Base-by-base conservation (phyloP, 495 filamentous ascomycete genomes). In the Hyaloscypha finlandica region DNA sequence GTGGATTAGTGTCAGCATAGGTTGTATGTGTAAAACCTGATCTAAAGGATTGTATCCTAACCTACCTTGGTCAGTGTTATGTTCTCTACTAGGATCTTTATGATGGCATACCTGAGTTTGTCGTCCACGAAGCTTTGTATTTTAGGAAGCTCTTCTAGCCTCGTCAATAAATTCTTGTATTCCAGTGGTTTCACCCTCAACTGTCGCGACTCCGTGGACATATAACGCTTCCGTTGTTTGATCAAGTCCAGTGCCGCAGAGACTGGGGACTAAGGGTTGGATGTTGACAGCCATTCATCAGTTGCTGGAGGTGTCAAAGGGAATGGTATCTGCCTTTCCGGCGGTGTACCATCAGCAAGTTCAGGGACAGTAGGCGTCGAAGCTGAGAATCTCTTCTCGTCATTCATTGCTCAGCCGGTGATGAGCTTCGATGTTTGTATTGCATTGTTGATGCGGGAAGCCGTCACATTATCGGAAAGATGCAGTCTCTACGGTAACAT, bases 351-450 rank as follows among this genome's bases (percentile, higher is more conserved):
- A 67, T 70, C 35, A 42, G 68, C 63, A 70, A 59, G 62, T 70
- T 3, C 30, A 70, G 59, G 68, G 63, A 67, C 64, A 70, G 68
- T 66, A 63, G 64, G 31, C 29, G 42, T 61, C 63, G 67, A 57
- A 65, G 67, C 67, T 61, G 59, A 66, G 63, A 66, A 70, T 62
- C 68, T 37, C 68, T 66, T 70, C 68, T 63, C 31, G 66, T 66
- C 35, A 70, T 70, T 70, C 33, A 70, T 70, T 70, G 54, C 68
- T 66, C 39, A 39, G 68, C 29, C 37, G 58, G 68, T 63, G 48
- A 70, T 70, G 51, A 63, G 37, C 58, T 62, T 66, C 48, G 63
- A 62, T 66, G 29, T n/a, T 66, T 70, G 59, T 70, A n/a, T 63
- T 66, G 52, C 31, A 66, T n/a, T n/a, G n/a, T n/a, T n/a, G n/a